Evolutionary conservation across 441 rosid genomes (phyloP).

Genomic region (Erodium moschatum): DNA sequence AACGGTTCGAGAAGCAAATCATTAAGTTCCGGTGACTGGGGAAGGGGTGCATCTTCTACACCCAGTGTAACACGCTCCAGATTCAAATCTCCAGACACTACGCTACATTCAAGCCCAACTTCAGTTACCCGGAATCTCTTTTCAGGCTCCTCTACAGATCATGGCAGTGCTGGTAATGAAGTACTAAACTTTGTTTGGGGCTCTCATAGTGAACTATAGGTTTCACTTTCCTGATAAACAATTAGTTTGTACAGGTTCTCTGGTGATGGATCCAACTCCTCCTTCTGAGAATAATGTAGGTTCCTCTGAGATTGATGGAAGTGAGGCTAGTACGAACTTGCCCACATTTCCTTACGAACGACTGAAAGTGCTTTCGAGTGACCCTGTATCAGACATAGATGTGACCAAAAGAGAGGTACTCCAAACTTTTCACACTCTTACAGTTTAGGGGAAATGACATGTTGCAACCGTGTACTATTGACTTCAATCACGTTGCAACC

Average conservation of each 20-base stretch:
- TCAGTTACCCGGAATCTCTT: constrained; percentile 44
- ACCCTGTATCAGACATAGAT: constrained; percentile 46
- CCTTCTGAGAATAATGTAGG: constrained; percentile 18
- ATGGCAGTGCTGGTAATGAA: constrained; percentile 27
- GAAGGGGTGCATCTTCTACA: constrained; percentile 36
- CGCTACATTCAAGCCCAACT: constrained; percentile 29
- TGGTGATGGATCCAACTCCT: constrained; percentile 20
- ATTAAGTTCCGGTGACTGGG: constrained; percentile 45
- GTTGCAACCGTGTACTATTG: too few relatives aligned
- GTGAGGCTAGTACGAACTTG: constrained; percentile 22
- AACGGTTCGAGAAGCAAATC: constrained; percentile 45
- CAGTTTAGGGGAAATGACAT: too few relatives aligned
- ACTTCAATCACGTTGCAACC: background rate
- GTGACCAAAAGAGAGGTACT: constrained; percentile 62
- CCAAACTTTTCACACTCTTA: background rate
- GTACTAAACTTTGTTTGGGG: background rate
- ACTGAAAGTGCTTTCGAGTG: constrained; percentile 42
- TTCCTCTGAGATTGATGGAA: constrained; percentile 24
- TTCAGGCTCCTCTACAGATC: constrained; percentile 32
- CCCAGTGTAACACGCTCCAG: constrained; percentile 27
- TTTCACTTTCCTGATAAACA: constrained; percentile 6
- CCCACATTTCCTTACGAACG: constrained; percentile 40
- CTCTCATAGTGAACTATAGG: background rate
- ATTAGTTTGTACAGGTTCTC: constrained; percentile 35
- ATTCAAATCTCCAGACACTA: constrained; percentile 31